Base-by-base conservation (phyloP, 805 yeast genomes). In the Yarrowia yakushimensis region DNA sequence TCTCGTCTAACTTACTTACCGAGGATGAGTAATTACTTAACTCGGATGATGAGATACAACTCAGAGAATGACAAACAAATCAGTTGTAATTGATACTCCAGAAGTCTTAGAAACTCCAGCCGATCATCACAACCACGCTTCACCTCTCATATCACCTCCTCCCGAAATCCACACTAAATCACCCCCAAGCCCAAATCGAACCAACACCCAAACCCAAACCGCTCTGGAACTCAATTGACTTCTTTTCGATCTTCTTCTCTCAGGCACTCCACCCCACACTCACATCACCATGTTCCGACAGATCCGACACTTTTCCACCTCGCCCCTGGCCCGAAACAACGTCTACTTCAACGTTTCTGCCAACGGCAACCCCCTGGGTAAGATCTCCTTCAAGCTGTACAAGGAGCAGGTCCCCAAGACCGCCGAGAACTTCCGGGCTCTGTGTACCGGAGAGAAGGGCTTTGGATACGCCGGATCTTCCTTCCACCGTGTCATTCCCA, bases 401-500 rank as follows among this genome's bases (percentile, higher is more conserved):
- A 83, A 86, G 80, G 91, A 87, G 73, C 84, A 30, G 50, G 96
- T 88, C 69, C 97, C 97, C 79, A 92, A 90, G 84, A 92, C 97
- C 67, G 87, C 96, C 69, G 96, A 88, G 79, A 92, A 92, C 83
- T 92, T 92, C 88, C 87, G 96, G 79, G 96, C 96, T 66, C 82
- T 92, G 73, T 81, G 87, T 76, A 91, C 97, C 66, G 97, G 97
- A 70, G 97, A 90, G 81, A 88, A 90, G 83, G 98, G 97, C 66
- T 88, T 79, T 72, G 97, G 97, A 65, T 91, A 86, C 84, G 85
- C 86, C 74, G 83, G 81, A 71, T 88, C 96, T 55, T 80, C 85
- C 68, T 92, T 93, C 94, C 97, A 92, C 90, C 87, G 97, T 81
- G 96, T 92, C 68, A 91, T 91, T 73, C 97, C 97, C 68, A 85